Conservation (phyloP, 73 alveolate genomes). For the Blepharisma japonicum region DNA sequence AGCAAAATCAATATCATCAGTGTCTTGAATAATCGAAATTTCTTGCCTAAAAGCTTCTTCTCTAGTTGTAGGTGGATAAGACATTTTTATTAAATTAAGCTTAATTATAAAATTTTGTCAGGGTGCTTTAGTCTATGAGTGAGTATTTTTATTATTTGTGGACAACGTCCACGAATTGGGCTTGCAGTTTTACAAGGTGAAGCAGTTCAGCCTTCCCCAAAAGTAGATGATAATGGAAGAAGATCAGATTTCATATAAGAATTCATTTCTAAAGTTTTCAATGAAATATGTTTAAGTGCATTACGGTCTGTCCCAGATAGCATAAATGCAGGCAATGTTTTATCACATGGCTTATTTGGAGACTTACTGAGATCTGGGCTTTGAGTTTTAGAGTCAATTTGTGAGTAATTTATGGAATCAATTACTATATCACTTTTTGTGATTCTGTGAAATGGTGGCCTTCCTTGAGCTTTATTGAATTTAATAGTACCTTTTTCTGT, state of each 20-base stretch:
- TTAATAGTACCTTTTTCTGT: not conserved
- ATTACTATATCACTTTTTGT: not conserved
- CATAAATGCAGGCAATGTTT: not conserved
- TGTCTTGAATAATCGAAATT: not conserved
- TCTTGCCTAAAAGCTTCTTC: constrained; percentile 30
- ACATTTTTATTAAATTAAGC: not conserved
- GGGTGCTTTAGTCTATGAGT: too few relatives aligned
- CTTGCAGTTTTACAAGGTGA: not conserved
- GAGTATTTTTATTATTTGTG: not conserved
- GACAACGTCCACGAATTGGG: not conserved
- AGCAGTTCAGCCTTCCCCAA: not conserved
- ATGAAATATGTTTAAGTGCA: not conserved
- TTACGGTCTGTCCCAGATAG: not conserved
- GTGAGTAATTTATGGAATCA: not conserved
- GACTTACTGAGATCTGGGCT: not conserved
- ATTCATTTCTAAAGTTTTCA: constrained; percentile 4
- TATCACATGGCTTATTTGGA: not conserved
- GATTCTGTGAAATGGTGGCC: not conserved
- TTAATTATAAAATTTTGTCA: not conserved
- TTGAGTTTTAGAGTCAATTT: not conserved
- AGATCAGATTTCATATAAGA: not conserved
- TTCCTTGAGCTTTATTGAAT: not conserved
- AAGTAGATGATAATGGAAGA: not conserved
- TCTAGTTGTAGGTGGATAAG: constrained; percentile 20
- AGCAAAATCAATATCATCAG: constrained; percentile 6